Percentiles rank a stretch among this genome's conserved stretches.
These are phyloP conservation scores for Ganoderma multipileum DNA, from an alignment of 1,284 basidiomycete genomes.

Conservation along the genomic window DNA sequence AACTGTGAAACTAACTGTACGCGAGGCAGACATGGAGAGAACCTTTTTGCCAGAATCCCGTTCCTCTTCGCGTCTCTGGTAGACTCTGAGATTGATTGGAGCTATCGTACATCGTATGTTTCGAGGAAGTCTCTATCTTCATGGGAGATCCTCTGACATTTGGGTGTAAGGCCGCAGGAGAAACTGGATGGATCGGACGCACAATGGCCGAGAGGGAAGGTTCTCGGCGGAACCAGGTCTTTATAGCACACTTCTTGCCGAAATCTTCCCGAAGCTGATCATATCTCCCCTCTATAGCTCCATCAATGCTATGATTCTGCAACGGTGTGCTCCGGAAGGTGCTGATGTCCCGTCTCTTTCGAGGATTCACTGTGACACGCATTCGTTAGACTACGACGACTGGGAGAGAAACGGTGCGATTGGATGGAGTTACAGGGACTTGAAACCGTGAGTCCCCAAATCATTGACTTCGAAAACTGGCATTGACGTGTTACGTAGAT, in stretches of 20 bases:
- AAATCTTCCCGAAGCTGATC: neutral
- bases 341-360: neutral
- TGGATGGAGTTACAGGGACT: slow-evolving; percentile 45
- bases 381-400: slow-evolving; percentile 43
- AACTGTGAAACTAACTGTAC: neutral
- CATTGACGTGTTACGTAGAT: slow-evolving; percentile 35
- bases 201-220: slow-evolving; percentile 27
- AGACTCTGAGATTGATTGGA: slow-evolving; percentile 21
- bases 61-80: slow-evolving; percentile 25
- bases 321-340: slow-evolving; percentile 31
- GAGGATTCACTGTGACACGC: too few species aligned
- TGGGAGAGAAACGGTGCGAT: slow-evolving; percentile 46
- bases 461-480: too few species aligned
- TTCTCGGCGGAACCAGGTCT: slow-evolving; percentile 31
- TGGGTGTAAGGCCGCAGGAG: slow-evolving; percentile 21
- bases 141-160: neutral
- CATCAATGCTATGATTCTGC: slow-evolving; percentile 30
- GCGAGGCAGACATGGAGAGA: slow-evolving; percentile 16
- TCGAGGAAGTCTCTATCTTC: too few species aligned
- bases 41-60: slow-evolving; percentile 26
- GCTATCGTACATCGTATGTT: slow-evolving; percentile 22
- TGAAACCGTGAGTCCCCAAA: slow-evolving; percentile 39
- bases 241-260: neutral
- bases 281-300: slow-evolving; percentile 11
- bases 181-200: slow-evolving; percentile 19